Evolutionary conservation across 2,329 filamentous ascomycete species (phyloP).

Genomic region (Colletotrichum lentis): DNA sequence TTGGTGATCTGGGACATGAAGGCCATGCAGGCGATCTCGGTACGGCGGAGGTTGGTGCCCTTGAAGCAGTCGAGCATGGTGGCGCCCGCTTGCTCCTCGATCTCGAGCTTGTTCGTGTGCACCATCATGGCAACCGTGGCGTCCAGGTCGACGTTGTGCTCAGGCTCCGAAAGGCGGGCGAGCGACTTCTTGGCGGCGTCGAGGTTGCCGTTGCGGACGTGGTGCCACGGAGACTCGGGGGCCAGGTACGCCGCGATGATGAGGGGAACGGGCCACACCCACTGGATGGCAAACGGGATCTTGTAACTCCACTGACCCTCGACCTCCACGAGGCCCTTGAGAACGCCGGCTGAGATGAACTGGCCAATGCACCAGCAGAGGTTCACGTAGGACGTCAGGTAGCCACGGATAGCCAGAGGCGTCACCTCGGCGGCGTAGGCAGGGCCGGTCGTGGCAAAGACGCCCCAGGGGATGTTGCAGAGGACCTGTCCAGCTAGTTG

Average conservation of each 20-base stretch:
- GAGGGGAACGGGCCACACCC: slow-evolving; percentile 50
- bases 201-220: slow-evolving; percentile 47
- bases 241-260: slow-evolving; percentile 46
- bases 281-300: slow-evolving; percentile 53
- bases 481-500: slow-evolving; percentile 57
- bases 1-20: slow-evolving; percentile 55
- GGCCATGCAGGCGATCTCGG: slow-evolving; percentile 54
- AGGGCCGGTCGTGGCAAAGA: slow-evolving; percentile 55
- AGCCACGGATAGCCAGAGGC: slow-evolving; percentile 53
- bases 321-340: slow-evolving; percentile 50
- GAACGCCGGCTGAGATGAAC: slow-evolving; percentile 53
- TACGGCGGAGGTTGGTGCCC: slow-evolving; percentile 56
- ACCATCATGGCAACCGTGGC: slow-evolving; percentile 53
- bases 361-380: slow-evolving; percentile 56
- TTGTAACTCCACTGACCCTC: slow-evolving; percentile 50
- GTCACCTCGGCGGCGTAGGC: slow-evolving; percentile 56
- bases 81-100: slow-evolving; percentile 50
- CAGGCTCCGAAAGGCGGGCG: slow-evolving; percentile 45
- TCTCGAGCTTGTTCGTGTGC: slow-evolving; percentile 57
- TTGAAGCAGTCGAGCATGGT: slow-evolving; percentile 58
- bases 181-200: slow-evolving; percentile 47
- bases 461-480: slow-evolving; percentile 55
- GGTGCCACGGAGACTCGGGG: slow-evolving; percentile 51
- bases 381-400: slow-evolving; percentile 56
- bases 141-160: slow-evolving; percentile 48